A percentile compares a stretch with the other conserved stretches of the same genome.
Conservation (phyloP, 805 yeast genomes). For the Teunomyces kruisii region DNA sequence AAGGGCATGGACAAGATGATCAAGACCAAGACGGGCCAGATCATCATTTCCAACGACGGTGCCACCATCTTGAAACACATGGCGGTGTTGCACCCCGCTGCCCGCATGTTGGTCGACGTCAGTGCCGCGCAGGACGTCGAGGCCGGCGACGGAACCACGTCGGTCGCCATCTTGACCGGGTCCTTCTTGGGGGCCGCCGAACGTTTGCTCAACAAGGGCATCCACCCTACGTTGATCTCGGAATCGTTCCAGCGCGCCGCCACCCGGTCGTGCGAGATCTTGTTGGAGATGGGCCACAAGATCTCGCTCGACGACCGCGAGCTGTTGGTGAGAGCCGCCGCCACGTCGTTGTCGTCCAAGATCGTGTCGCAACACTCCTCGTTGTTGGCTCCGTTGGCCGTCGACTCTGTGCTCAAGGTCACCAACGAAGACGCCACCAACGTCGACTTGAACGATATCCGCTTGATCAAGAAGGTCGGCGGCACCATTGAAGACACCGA, state of each 20-base stretch:
- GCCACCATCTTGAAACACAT: conserved; percentile 94
- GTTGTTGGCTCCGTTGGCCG: conserved; percentile 88
- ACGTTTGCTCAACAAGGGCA: conserved; percentile 79
- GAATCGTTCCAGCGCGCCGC: conserved; percentile 94
- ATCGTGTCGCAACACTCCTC: conserved; percentile 92
- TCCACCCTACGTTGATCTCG: conserved; percentile 93
- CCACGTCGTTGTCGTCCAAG: conserved; percentile 91
- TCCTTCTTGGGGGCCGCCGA: conserved; percentile 95
- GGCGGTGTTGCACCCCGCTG: conserved; percentile 99
- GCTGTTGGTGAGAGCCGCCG: conserved; percentile 85
- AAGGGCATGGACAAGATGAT: conserved; percentile 99
- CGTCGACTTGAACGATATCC: conserved; percentile 85
- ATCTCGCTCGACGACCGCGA: conserved; percentile 80
- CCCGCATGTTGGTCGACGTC: conserved; percentile 93
- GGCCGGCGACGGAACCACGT: conserved; percentile 99
- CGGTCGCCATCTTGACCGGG: conserved; percentile 94
- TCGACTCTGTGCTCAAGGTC: conserved; percentile 85
- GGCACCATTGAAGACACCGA: conserved; percentile 98
- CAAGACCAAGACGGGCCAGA: conserved; percentile 88
- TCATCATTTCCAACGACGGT: conserved; percentile 95
- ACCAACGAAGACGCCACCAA: conserved; percentile 56
- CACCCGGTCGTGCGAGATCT: conserved; percentile 72
- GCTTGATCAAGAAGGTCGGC: conserved; percentile 90
- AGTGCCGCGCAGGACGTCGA: conserved; percentile 98
- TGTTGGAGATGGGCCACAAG: conserved; percentile 80